phyloP scores from a whole-genome alignment of 768 basidiomycete species.

The Tricholomella constricta region DNA sequence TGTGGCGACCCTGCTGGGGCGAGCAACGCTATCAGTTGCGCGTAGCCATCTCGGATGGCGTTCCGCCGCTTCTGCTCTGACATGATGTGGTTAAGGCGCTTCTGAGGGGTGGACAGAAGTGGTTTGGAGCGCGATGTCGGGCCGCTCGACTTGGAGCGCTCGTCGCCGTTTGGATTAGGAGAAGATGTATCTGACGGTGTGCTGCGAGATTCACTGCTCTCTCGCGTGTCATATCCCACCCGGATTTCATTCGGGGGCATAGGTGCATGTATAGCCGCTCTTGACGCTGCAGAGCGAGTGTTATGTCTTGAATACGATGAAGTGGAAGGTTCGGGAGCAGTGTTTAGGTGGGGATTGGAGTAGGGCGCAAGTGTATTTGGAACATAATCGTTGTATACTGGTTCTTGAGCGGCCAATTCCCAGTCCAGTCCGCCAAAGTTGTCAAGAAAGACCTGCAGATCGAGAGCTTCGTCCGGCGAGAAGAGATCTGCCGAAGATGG shows the following conservation, averaged over 20 bases:
- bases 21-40: conserved; percentile 79
- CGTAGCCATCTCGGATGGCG: conserved; percentile 88
- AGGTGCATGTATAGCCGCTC: conserved; percentile 25
- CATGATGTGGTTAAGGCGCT: conserved; percentile 91
- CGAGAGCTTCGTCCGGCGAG: conserved; percentile 74
- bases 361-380: conserved; percentile 37
- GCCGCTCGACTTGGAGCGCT: conserved; percentile 9
- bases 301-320: conserved; percentile 33
- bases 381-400: conserved; percentile 26
- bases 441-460: conserved; percentile 82
- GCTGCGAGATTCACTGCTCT: conserved; percentile 25
- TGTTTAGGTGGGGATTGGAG: conserved; percentile 50
- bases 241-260: conserved; percentile 20
- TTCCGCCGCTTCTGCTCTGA: conserved; percentile 93
- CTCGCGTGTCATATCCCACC: conserved; percentile 22
- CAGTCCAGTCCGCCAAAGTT: conserved; percentile 63
- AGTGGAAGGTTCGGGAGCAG: conserved; percentile 43
- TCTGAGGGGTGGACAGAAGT: conserved; percentile 81
- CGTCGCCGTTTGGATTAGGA: conserved; percentile 13
- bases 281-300: conserved; percentile 28
- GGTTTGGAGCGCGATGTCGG: conserved; percentile 50
- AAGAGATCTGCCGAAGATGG: conserved; percentile 79
- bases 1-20: conserved; percentile 74
- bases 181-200: conserved; percentile 33
- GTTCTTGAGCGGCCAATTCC: conserved; percentile 54